Base-by-base conservation (phyloP, 768 basidiomycete genomes). In the Cyclocybe cylindracea region DNA sequence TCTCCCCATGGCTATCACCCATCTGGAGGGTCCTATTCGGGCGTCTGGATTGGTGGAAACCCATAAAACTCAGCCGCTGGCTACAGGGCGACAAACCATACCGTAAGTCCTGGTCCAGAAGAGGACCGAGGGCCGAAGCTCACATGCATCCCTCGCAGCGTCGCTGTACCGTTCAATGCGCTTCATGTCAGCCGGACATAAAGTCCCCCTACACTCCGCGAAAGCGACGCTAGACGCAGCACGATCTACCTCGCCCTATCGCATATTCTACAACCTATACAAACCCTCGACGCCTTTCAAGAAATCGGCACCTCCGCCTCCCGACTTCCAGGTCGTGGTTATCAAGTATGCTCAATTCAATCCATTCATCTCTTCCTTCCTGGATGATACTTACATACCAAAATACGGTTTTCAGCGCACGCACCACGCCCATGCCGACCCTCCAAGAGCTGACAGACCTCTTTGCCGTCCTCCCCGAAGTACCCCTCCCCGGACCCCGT, bases 221-320 rank as follows among this genome's bases (percentile, higher is more conserved):
- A 57, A 63, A 33, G 51, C 47, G 5, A 49, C 50, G 7, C 34
- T 43, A 45, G 35, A 57, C 16, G 46, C 50, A 13, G 61, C 16
- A 16, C 16, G 58, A 39, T 39, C 51, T 4, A 47, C 59, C 2
- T 80, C 86, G 1, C 87, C 88, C 0, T 98, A 95, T 66, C 74
- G 80, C 45, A 78, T 92, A 3, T 98, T 97, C 71, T 98, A 78
- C 68, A 88, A 97, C 61, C 75, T 93, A 4, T 96, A 95, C 74
- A 97, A 96, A 63, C 96, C 96, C 2, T 85, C 84, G 6, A 91
- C 92, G 0, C 77, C 89, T 7, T 96, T 85, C 73, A 87, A 83
- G 64, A 92, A 87, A 71, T 87, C 84, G 0, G 71, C 80, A 1
- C 90, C 88, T 5, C 84, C 87, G 5, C 75, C 78, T 1, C 93